Evolutionary conservation across 1,284 basidiomycete genomes (phyloP).

Genomic region (Cryptococcus sp.): DNA sequence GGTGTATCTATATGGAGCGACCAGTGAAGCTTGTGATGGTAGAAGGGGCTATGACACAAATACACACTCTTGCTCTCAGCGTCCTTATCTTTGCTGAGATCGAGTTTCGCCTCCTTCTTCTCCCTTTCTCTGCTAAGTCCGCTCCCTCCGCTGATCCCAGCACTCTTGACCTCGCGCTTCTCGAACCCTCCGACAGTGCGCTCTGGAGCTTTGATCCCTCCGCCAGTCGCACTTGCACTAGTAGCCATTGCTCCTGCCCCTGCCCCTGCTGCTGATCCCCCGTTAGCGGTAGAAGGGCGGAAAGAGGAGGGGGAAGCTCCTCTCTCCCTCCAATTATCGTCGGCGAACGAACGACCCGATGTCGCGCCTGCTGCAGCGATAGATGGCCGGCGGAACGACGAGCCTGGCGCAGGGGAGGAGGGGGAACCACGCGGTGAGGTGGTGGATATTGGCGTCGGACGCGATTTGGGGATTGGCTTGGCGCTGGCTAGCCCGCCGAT

Average conservation of each 20-base stretch:
- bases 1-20: neutral
- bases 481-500: slow-evolving; percentile 13
- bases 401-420: slow-evolving; percentile 8
- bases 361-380: neutral
- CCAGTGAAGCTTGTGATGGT: neutral
- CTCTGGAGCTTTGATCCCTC: slow-evolving; percentile 21
- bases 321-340: slow-evolving; percentile 35
- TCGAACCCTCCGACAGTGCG: slow-evolving; percentile 40
- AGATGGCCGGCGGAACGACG: slow-evolving; percentile 4
- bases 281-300: neutral
- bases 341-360: slow-evolving; percentile 18
- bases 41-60: neutral
- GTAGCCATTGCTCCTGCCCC: neutral
- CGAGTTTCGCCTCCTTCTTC: slow-evolving; percentile 13
- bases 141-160: slow-evolving; percentile 4
- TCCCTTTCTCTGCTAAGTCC: slow-evolving; percentile 14
- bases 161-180: slow-evolving; percentile 30
- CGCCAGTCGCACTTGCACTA: slow-evolving; percentile 1
- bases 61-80: slow-evolving; percentile 12
- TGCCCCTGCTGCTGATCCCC: neutral
- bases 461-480: slow-evolving; percentile 39
- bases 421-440: slow-evolving; percentile 11
- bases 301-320: slow-evolving; percentile 11
- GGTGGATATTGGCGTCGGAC: slow-evolving; percentile 37
- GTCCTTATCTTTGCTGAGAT: slow-evolving; percentile 2